Percentiles rank a stretch among this genome's conserved stretches.
phyloP scores from a whole-genome alignment of 2,329 filamentous ascomycete genomes.

The Colletotrichum spinosum region DNA sequence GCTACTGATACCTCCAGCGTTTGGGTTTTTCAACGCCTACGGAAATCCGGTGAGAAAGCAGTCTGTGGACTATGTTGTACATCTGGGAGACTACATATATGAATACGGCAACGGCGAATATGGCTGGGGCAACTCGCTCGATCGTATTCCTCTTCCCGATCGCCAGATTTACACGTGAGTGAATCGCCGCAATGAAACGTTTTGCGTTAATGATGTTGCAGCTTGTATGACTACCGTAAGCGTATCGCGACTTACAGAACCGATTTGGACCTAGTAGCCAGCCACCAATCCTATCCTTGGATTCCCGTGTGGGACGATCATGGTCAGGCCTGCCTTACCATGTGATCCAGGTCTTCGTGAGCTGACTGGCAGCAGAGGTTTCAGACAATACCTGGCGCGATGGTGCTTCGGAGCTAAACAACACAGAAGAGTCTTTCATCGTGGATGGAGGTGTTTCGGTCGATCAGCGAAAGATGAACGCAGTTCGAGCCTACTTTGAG shows the following conservation, averaged over 20 bases:
- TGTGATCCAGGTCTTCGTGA: accelerated
- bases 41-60: slow-evolving; percentile 70
- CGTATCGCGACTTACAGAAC: slow-evolving; percentile 54
- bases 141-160: slow-evolving; percentile 64
- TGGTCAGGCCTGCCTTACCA: slow-evolving; percentile 56
- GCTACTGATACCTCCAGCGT: slow-evolving; percentile 5
- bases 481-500: slow-evolving; percentile 77
- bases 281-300: slow-evolving; percentile 56
- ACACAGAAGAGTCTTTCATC: slow-evolving; percentile 74
- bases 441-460: slow-evolving; percentile 70
- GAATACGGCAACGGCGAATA: slow-evolving; percentile 61
- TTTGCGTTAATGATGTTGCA: slow-evolving; percentile 41
- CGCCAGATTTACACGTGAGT: slow-evolving; percentile 57
- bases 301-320: slow-evolving; percentile 60
- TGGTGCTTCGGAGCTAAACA: slow-evolving; percentile 70
- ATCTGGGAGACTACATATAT: slow-evolving; percentile 74
- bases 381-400: slow-evolving; percentile 75
- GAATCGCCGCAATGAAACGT: slow-evolving; percentile 38
- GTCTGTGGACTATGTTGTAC: slow-evolving; percentile 69
- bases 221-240: slow-evolving; percentile 56
- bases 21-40: slow-evolving; percentile 70
- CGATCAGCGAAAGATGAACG: slow-evolving; percentile 80
- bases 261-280: slow-evolving; percentile 54
- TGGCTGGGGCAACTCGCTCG: slow-evolving; percentile 63
- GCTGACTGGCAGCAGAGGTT: slow-evolving; percentile 53